Evolutionary conservation across 148 eudicot species (phyloP), one percentile per base, ranked within the genome.

Genomic region (Rhododendron henanense): DNA sequence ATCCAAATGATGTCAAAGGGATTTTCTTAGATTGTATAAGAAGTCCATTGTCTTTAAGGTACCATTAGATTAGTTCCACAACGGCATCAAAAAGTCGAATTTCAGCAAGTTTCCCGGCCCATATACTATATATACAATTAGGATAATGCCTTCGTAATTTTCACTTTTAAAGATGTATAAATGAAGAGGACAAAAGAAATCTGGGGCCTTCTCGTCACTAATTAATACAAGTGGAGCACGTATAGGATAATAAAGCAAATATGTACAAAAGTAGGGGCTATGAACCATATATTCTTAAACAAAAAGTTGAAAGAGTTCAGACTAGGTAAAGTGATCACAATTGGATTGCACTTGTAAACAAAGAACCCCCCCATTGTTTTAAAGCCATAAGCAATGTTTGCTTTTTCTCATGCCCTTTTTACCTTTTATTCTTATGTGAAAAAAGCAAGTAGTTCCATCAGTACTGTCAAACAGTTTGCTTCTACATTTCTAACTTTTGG

Each of bases 331-430:
- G 21, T 5, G 10, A 16, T 37, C 16, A 80, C 21, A 80, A 69
- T 37, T 87, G 37, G 84, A 50, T 83, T 80, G 65, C 59, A 19
- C 35, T 44, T 45, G 81, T 74, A 19, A 80, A 77, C 81, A 81
- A 45, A 63, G 79, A 81, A 35, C 50, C 50, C 55, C 78, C 10
- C 13, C 7, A 79, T 65, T 76, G 28, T 33, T 85, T 69, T 51
- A 80, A 81, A 85, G 83, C 78, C 61, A 31, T 65, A 10, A 79
- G 63, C 87, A 47, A 25, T 65, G 78, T 35, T 28, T 63, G 10
- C 39, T 80, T 51, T 81, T 48, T 86, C 48, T 61, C 35, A 2
- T 81, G 61, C 35, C 50, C 69, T 59, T 85, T 57, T 59, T 2
- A n/a, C 35, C 25, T 63, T 85, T 18, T 55, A 13, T 23, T 35